These are phyloP conservation scores for Fusarium citri DNA, from an alignment of 2,329 filamentous ascomycete species.

Conservation along the genomic window DNA sequence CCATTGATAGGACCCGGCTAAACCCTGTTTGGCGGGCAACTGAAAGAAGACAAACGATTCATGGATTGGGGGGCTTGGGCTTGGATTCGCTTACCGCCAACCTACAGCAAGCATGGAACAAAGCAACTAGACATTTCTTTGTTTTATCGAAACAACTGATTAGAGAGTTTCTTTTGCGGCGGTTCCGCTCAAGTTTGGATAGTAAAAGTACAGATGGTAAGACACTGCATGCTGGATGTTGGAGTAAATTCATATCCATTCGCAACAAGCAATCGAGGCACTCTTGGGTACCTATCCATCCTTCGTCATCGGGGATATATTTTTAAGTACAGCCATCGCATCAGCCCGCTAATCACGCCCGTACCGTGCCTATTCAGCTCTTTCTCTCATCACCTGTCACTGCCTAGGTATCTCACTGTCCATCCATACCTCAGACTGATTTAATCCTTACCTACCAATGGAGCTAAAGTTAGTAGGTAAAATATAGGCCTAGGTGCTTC, in stretches of 20 bases:
- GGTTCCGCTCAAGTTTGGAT: not conserved
- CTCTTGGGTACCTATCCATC: not conserved
- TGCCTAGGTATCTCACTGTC: not conserved
- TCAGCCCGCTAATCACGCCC: not conserved
- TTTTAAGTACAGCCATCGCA: not conserved
- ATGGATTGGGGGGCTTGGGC: not conserved
- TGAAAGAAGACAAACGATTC: not conserved
- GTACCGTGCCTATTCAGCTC: not conserved
- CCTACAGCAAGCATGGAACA: constrained; percentile 5
- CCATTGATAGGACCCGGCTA: not conserved
- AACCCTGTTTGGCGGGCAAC: constrained; percentile 5
- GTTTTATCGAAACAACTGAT: not conserved
- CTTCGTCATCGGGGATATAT: not conserved
- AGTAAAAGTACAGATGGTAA: not conserved
- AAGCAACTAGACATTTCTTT: not conserved
- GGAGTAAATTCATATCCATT: not conserved
- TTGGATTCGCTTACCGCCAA: constrained; percentile 11
- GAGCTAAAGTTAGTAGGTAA: not conserved
- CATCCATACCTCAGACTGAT: not conserved
- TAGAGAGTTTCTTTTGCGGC: not conserved
- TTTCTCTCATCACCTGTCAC: not conserved
- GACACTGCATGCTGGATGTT: not conserved
- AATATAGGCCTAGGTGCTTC: not conserved
- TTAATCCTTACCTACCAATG: not conserved
- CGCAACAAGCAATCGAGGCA: not conserved